Percentiles rank a stretch among this genome's conserved stretches.
Evolutionary conservation across 192 early-diverging fungal genomes (phyloP).

Genomic region (Spizellomyces punctatus): DNA sequence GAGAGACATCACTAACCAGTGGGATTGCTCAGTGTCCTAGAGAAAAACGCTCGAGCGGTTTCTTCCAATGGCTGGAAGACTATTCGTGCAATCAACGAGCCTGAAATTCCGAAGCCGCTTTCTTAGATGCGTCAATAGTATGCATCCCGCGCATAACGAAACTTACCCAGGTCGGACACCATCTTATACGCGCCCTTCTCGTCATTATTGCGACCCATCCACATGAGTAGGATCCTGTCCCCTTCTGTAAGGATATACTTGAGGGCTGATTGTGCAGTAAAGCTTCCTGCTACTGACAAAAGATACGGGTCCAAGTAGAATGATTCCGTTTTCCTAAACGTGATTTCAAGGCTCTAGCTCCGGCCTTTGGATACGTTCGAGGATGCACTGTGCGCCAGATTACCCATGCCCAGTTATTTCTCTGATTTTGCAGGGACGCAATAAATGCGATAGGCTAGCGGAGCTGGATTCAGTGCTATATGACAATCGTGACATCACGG

Average conservation of each 20-base stretch:
- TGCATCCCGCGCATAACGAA: neutral
- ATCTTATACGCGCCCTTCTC: constrained; percentile 39
- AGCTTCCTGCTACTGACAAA: constrained; percentile 69
- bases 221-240: constrained; percentile 82
- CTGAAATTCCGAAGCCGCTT: constrained; percentile 34
- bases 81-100: constrained; percentile 85
- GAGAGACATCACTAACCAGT: too few relatives aligned
- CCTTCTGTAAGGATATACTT: constrained; percentile 95
- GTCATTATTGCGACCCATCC: constrained; percentile 22
- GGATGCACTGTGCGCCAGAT: neutral
- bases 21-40: constrained; percentile 52
- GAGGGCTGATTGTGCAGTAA: constrained; percentile 85
- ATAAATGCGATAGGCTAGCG: too few relatives aligned
- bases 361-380: neutral
- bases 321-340: neutral
- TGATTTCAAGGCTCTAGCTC: neutral
- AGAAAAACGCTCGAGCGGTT: constrained; percentile 81
- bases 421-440: too few relatives aligned
- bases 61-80: constrained; percentile 95
- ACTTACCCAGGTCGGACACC: constrained; percentile 41
- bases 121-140: neutral
- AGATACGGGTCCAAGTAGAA: constrained; percentile 65
- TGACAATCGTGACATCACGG: neutral
- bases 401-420: neutral
- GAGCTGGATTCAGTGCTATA: too few relatives aligned